These are phyloP conservation scores for Rhodotorula sp. DNA, from an alignment of 1,284 basidiomycete species.

Conservation along the genomic window DNA sequence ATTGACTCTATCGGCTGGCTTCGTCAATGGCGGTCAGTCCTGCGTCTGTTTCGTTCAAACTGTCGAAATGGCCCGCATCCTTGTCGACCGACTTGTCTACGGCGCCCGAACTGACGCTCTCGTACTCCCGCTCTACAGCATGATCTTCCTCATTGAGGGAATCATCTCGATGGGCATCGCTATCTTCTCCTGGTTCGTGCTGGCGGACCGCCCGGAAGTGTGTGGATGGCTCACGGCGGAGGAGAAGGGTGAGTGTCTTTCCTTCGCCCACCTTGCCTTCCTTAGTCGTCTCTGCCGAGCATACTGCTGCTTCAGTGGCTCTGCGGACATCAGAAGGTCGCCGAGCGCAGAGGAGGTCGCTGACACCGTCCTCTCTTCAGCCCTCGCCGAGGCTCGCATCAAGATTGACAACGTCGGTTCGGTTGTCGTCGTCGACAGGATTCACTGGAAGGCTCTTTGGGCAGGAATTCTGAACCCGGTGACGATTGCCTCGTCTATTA, in stretches of 20 bases:
- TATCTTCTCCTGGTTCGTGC: constrained; percentile 45
- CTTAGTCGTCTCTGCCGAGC: constrained; percentile 6
- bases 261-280: neutral
- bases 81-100: too few relatives aligned
- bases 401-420: constrained; percentile 50
- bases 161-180: constrained; percentile 48
- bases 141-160: constrained; percentile 48
- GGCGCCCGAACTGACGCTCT: neutral
- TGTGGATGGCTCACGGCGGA: constrained; percentile 48
- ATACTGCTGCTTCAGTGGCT: neutral
- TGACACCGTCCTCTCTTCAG: constrained; percentile 6
- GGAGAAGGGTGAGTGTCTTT: constrained; percentile 43
- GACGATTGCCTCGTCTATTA: constrained; percentile 40
- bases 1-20: constrained; percentile 34
- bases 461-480: constrained; percentile 41
- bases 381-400: constrained; percentile 39
- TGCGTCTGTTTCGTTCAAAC: constrained; percentile 40
- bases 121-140: neutral
- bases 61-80: too few relatives aligned
- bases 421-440: constrained; percentile 44
- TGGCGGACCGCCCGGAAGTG: constrained; percentile 47
- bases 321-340: neutral
- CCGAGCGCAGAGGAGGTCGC: too few relatives aligned
- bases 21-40: constrained; percentile 33
- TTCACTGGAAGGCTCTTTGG: constrained; percentile 39